Percentiles rank a stretch among this genome's conserved stretches.
Evolutionary conservation across 2,329 filamentous ascomycete genomes (phyloP).

Genomic region (Fusarium sp.): DNA sequence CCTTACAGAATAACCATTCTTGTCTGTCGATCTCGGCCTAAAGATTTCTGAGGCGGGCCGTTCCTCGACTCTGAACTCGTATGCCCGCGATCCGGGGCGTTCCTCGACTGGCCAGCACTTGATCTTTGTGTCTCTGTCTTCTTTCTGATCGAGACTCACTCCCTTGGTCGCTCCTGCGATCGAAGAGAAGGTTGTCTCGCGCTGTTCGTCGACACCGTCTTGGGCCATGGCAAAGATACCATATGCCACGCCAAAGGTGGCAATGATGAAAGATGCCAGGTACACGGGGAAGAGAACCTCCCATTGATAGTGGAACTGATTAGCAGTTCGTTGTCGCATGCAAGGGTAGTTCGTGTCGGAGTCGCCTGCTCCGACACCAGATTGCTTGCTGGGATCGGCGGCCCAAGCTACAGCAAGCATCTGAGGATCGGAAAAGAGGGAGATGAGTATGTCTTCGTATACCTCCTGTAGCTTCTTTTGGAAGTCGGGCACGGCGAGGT

Average conservation of each 20-base stretch:
- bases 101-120: neutral
- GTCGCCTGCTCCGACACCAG: constrained; percentile 24
- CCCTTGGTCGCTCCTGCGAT: constrained; percentile 28
- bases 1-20: neutral
- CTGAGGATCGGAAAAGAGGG: constrained; percentile 38
- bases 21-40: neutral
- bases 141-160: neutral
- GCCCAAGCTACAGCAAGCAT: constrained; percentile 42
- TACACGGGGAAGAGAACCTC: constrained; percentile 29
- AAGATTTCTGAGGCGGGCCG: neutral
- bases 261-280: constrained; percentile 23
- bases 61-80: neutral
- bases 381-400: constrained; percentile 18
- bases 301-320: constrained; percentile 37
- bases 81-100: neutral
- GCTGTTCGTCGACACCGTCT: constrained; percentile 35
- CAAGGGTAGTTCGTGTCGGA: constrained; percentile 25
- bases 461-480: constrained; percentile 13
- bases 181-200: constrained; percentile 36
- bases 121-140: neutral
- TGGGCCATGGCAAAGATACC: constrained; percentile 34
- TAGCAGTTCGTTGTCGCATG: constrained; percentile 20
- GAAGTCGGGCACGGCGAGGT: constrained; percentile 25
- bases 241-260: constrained; percentile 18
- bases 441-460: constrained; percentile 42